A percentile compares a stretch with the other conserved stretches of the same genome.
phyloP scores from a whole-genome alignment of 176 grass and related monocot genomes.

The Carex myosuroides region DNA sequence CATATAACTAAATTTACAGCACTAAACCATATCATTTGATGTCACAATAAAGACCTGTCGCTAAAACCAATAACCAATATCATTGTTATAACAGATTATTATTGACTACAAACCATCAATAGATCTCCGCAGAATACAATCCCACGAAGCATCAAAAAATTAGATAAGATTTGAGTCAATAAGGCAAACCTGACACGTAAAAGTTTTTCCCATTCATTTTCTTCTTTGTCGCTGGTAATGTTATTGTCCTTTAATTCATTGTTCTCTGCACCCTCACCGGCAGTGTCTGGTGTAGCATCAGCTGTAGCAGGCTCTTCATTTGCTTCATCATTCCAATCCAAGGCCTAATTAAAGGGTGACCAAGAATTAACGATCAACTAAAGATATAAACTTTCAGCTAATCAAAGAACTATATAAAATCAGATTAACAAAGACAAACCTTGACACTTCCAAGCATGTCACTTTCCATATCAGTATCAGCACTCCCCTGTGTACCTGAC shows the following conservation, averaged over 20 bases:
- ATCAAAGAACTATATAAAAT: not conserved
- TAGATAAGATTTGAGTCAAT: not conserved
- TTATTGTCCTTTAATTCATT: constrained; percentile 63
- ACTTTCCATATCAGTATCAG: constrained; percentile 72
- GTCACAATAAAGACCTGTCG: not conserved
- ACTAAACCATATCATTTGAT: not conserved
- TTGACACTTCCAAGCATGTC: constrained; percentile 98
- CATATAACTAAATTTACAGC: not conserved
- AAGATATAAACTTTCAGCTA: constrained; percentile 4
- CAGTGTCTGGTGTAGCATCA: constrained; percentile 38
- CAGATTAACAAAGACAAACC: constrained; percentile 38
- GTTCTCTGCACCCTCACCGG: constrained; percentile 44
- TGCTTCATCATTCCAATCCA: constrained; percentile 91
- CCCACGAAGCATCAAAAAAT: not conserved
- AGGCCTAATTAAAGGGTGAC: constrained; percentile 53
- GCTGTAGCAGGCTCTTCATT: constrained; percentile 56
- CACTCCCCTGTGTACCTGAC: constrained; percentile 56
- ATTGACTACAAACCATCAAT: not conserved
- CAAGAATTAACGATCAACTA: constrained; percentile 16
- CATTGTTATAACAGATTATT: not conserved
- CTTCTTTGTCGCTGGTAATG: constrained; percentile 42
- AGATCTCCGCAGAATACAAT: not conserved
- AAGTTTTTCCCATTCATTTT: constrained; percentile 98
- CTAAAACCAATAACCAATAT: not conserved
- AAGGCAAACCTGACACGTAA: constrained; percentile 76